Evolutionary conservation across 140 eudicot species (phyloP), one percentile per base, ranked within the genome.

Genomic region (Flaveria floridana): DNA sequence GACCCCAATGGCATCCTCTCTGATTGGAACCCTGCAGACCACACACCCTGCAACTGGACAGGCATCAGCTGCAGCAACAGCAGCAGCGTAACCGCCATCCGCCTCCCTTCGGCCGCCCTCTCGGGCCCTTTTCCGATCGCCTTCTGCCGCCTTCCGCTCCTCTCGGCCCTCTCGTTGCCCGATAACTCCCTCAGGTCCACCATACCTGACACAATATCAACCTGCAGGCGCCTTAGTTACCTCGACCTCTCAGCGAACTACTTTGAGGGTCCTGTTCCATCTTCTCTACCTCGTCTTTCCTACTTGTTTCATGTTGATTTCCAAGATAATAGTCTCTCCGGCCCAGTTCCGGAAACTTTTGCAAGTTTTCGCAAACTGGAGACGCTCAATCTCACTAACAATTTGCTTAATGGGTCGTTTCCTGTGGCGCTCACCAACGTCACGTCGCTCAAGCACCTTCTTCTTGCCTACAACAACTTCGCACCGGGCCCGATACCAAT

Each of bases 11-110:
- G 72, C 7, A 11, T 68, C 42, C 82, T 92, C 73, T 78, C 97
- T 75, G 53, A 46, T 76, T 92, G 97, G 97, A 84, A 87, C 79
- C 64, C 42, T 46, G 34, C 67, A 9, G 83, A 84, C 78, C 55
- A 76, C 53, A 86, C 77, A n/a, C 96, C 97, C 1, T 92, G 97
- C 82, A 85, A 79, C 81, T 89, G 97, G 97, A 81, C 89, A 44
- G 95, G 96, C 23, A 57, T 92, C 77, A 70, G 82, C 34, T 92
- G 98, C 86, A 10, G 51, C 79, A 9, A 26, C 23, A 21, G 23
- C 13, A 13, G 67, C 70, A 28, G 58, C 68, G 75, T 92, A 23
- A 63, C 56, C 11, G 51, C 89, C 21, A 51, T 92, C 75, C 16
- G 61, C 74, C 88, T 92, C 80, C 26, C 87, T 2, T 78, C 86